These are phyloP conservation scores for Inonotus obliquus DNA, from an alignment of 1,284 basidiomycete species.

Conservation along the genomic window DNA sequence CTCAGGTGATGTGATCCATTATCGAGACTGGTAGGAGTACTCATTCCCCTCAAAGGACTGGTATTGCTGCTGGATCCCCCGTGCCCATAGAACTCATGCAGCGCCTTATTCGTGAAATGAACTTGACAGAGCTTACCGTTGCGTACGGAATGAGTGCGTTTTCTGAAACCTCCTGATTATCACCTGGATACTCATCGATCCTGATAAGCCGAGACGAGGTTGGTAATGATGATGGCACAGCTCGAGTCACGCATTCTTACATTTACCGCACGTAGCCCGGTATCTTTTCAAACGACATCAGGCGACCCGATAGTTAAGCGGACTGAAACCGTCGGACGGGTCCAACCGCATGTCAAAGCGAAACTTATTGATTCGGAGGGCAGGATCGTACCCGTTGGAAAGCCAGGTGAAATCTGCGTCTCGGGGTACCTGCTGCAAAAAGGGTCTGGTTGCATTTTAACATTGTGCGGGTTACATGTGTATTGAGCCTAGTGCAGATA, in stretches of 20 bases:
- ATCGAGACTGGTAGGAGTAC: not conserved
- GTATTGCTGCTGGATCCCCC: conserved; percentile 75
- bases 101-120: conserved; percentile 58
- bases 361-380: conserved; percentile 63
- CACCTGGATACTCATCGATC: not conserved
- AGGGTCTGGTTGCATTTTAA: conserved; percentile 42
- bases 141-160: conserved; percentile 76
- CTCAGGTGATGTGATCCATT: conserved; percentile 42
- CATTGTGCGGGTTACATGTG: not conserved
- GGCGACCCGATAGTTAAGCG: conserved; percentile 66
- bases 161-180: not conserved
- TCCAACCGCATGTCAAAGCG: conserved; percentile 73
- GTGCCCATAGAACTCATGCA: conserved; percentile 79
- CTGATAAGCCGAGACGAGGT: conserved; percentile 54
- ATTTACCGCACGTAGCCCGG: conserved; percentile 45
- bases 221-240: not conserved
- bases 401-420: conserved; percentile 71
- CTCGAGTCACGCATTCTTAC: not conserved
- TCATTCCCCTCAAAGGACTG: conserved; percentile 45
- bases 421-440: conserved; percentile 77
- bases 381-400: conserved; percentile 57
- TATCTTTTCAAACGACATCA: conserved; percentile 73
- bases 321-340: conserved; percentile 75
- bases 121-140: conserved; percentile 67
- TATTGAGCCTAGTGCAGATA: conserved; percentile 44